phyloP scores from a whole-genome alignment of 495 filamentous ascomycete species.

The Hypoxylon rickii region DNA sequence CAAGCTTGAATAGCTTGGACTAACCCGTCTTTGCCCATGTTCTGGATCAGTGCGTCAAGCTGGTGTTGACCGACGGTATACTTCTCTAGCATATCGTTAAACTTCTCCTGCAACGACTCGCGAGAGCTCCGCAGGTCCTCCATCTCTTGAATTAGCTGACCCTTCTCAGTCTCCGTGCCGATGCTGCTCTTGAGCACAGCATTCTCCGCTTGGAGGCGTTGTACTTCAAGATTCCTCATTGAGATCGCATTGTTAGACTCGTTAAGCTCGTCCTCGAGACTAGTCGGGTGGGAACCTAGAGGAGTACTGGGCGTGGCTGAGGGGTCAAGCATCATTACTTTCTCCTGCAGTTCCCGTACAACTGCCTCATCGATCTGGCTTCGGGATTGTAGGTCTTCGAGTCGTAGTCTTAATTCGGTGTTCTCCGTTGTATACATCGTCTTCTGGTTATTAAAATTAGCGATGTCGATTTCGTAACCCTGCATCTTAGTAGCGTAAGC shows the following conservation, averaged over 20 bases:
- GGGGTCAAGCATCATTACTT: slow-evolving; percentile 39
- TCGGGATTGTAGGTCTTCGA: slow-evolving; percentile 32
- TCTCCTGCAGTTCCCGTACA: slow-evolving; percentile 39
- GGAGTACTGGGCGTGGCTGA: slow-evolving; percentile 32
- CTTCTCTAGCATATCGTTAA: slow-evolving; percentile 54
- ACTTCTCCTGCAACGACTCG: slow-evolving; percentile 48
- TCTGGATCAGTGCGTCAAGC: slow-evolving; percentile 51
- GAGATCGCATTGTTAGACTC: slow-evolving; percentile 32
- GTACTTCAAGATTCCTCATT: slow-evolving; percentile 47
- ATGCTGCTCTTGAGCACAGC: slow-evolving; percentile 54
- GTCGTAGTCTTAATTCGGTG: slow-evolving; percentile 28
- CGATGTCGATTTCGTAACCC: slow-evolving; percentile 39
- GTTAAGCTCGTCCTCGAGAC: slow-evolving; percentile 43
- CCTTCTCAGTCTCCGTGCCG: slow-evolving; percentile 53
- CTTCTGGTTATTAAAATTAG: slow-evolving; percentile 37
- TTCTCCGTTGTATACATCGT: slow-evolving; percentile 33
- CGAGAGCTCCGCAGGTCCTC: slow-evolving; percentile 42
- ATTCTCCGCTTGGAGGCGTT: slow-evolving; percentile 59
- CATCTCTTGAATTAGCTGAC: slow-evolving; percentile 53
- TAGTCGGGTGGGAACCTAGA: slow-evolving; percentile 19
- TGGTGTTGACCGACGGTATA: slow-evolving; percentile 56
- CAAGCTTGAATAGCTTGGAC: slow-evolving; percentile 42
- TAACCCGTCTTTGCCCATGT: slow-evolving; percentile 55
- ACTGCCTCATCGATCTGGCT: slow-evolving; percentile 38
- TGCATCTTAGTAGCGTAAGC: slow-evolving; percentile 40